These are phyloP conservation scores for Chimonanthus salicifolius DNA, from an alignment of 164 flowering plant species.

Conservation along the genomic window DNA sequence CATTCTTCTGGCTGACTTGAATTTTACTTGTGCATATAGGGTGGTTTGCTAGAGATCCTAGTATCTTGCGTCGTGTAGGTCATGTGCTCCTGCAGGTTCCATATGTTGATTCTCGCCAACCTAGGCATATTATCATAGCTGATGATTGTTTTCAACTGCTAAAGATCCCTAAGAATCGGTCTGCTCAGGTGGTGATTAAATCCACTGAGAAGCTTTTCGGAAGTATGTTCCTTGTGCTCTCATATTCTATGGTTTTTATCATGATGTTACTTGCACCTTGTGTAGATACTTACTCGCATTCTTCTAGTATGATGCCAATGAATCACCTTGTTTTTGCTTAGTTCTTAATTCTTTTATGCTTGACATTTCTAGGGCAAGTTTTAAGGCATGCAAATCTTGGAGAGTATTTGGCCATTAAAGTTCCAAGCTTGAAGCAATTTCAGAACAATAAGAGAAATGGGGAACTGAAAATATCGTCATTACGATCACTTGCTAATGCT, in stretches of 20 bases:
- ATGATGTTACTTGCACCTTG: neutral
- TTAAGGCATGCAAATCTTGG: conserved; percentile 65
- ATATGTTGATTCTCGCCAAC: conserved; percentile 58
- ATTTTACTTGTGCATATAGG: conserved; percentile 35
- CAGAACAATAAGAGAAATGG: conserved; percentile 43
- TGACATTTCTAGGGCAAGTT: conserved; percentile 51
- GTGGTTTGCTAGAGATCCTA: conserved; percentile 87
- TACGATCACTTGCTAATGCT: conserved; percentile 46
- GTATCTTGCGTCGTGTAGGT: conserved; percentile 69
- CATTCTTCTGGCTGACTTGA: neutral
- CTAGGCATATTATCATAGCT: conserved; percentile 65
- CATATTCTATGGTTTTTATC: neutral
- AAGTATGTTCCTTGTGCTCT: conserved; percentile 48
- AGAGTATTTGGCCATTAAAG: conserved; percentile 49
- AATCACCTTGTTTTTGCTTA: too few species aligned
- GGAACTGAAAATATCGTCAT: conserved; percentile 37
- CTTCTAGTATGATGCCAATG: neutral
- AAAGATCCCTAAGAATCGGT: conserved; percentile 44
- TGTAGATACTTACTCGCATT: neutral
- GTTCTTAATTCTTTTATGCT: conserved; percentile 6
- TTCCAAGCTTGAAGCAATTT: conserved; percentile 71
- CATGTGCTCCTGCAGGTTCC: conserved; percentile 78
- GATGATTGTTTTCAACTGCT: conserved; percentile 72
- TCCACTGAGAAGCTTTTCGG: conserved; percentile 85
- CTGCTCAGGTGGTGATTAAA: conserved; percentile 55